phyloP scores from a whole-genome alignment of 2,329 filamentous ascomycete genomes.

The Nannizziopsis barbatae region DNA sequence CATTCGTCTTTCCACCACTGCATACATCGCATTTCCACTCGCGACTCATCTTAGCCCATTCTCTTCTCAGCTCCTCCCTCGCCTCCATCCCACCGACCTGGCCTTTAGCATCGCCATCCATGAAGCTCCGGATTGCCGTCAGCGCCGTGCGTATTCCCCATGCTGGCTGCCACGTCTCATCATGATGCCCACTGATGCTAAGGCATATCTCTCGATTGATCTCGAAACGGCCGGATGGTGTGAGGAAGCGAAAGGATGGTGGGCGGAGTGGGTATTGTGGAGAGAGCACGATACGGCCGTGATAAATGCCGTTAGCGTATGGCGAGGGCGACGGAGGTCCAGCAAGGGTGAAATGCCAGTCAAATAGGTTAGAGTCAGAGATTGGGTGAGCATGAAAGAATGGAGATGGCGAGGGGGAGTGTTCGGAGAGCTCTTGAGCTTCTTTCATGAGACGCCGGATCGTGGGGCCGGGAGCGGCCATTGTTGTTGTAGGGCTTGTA shows the following conservation, averaged over 20 bases:
- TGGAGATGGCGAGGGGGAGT: slow-evolving; percentile 61
- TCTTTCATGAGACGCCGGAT: slow-evolving; percentile 53
- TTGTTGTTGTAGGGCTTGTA: not conserved
- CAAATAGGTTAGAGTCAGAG: slow-evolving; percentile 80
- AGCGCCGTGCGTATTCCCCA: slow-evolving; percentile 92
- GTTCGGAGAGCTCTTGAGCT: slow-evolving; percentile 69
- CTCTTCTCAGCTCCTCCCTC: slow-evolving; percentile 52
- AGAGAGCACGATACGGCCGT: slow-evolving; percentile 86
- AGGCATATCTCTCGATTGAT: slow-evolving; percentile 95
- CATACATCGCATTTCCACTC: slow-evolving; percentile 61
- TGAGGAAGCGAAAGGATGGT: slow-evolving; percentile 90
- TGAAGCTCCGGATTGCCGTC: slow-evolving; percentile 68
- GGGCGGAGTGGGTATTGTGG: slow-evolving; percentile 83
- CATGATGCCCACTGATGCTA: slow-evolving; percentile 85
- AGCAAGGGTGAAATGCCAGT: slow-evolving; percentile 97
- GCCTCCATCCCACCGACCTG: slow-evolving; percentile 85
- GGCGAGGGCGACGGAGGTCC: slow-evolving; percentile 69
- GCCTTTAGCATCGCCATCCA: slow-evolving; percentile 79
- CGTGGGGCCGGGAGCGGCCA: slow-evolving; percentile 23
- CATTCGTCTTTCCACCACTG: slow-evolving; percentile 49
- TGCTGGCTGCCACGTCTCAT: slow-evolving; percentile 96
- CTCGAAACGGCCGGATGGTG: slow-evolving; percentile 85
- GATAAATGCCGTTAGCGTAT: slow-evolving; percentile 76
- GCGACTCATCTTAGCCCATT: slow-evolving; percentile 56
- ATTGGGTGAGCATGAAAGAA: slow-evolving; percentile 73